Evolutionary conservation across 2,329 filamentous ascomycete species (phyloP).

Genomic region (Leptodontidium sp.): DNA sequence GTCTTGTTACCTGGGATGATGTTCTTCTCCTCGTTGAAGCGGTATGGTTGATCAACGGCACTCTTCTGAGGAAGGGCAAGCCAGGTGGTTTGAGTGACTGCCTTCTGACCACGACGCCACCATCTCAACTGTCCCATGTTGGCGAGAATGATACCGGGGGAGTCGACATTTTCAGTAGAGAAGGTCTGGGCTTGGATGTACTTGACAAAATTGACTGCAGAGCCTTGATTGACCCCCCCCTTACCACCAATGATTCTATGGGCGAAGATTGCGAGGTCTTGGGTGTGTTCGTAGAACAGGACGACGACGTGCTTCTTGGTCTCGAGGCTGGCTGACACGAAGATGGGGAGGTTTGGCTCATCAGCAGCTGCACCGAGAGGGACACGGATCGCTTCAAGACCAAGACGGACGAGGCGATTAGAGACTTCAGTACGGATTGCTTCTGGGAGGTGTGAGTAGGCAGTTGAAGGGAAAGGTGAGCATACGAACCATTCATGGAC

Average conservation of each 20-base stretch:
- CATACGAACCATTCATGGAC: conserved; percentile 71
- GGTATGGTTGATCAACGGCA: conserved; percentile 64
- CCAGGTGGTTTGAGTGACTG: conserved; percentile 67
- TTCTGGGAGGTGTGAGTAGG: conserved; percentile 53
- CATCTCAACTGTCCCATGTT: conserved; percentile 83
- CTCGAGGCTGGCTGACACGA: conserved; percentile 65
- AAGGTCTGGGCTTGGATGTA: conserved; percentile 48
- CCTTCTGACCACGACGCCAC: conserved; percentile 69
- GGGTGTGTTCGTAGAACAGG: conserved; percentile 74
- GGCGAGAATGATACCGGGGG: conserved; percentile 73
- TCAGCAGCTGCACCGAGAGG: conserved; percentile 59
- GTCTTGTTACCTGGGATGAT: conserved; percentile 66
- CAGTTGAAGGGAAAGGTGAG: not conserved
- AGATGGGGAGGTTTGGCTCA: conserved; percentile 73
- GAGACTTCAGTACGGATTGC: conserved; percentile 69
- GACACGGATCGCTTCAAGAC: conserved; percentile 67
- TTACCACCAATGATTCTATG: conserved; percentile 70
- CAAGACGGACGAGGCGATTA: conserved; percentile 66
- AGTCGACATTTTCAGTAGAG: conserved; percentile 36
- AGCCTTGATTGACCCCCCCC: conserved; percentile 76
- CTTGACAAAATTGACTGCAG: conserved; percentile 68
- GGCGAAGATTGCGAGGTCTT: conserved; percentile 79
- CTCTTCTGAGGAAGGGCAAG: conserved; percentile 66
- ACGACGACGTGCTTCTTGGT: conserved; percentile 71
- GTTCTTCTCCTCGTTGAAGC: conserved; percentile 64